A percentile compares a stretch with the other conserved stretches of the same genome.
Evolutionary conservation across 2,329 filamentous ascomycete species (phyloP).

Genomic region (Claviceps pazoutovae): DNA sequence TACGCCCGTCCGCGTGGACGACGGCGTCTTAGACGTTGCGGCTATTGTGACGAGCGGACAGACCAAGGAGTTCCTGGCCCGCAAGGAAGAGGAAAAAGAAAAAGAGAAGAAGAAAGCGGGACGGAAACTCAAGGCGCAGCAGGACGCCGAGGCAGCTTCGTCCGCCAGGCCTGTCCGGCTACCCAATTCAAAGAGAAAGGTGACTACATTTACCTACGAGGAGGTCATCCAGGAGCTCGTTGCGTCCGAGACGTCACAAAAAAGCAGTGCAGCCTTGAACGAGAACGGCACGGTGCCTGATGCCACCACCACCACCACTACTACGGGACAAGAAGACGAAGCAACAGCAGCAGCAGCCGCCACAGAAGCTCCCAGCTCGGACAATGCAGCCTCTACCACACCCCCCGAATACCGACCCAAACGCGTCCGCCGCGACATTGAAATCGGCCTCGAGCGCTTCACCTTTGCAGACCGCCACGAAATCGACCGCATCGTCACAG

Average conservation of each 20-base stretch:
- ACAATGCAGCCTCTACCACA: conserved; percentile 11
- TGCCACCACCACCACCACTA: neutral
- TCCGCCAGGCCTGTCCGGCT: conserved; percentile 44
- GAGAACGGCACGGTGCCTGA: neutral
- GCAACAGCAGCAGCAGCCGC: conserved; percentile 5
- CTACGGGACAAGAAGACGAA: conserved; percentile 2
- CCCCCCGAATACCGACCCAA: conserved; percentile 37
- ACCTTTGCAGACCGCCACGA: conserved; percentile 54
- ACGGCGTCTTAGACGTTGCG: conserved; percentile 73
- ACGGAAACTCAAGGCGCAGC: conserved; percentile 32
- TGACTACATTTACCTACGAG: conserved; percentile 61
- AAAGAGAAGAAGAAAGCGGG: conserved; percentile 57
- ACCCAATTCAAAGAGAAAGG: conserved; percentile 58
- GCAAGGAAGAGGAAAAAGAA: conserved; percentile 71
- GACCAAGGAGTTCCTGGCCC: conserved; percentile 68
- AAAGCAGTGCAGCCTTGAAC: conserved; percentile 4
- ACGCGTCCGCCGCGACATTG: conserved; percentile 51
- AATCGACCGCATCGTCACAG: conserved; percentile 69
- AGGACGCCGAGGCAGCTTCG: conserved; percentile 37
- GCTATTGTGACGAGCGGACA: conserved; percentile 71
- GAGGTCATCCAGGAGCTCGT: conserved; percentile 47
- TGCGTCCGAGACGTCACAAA: conserved; percentile 20
- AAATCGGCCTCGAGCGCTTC: conserved; percentile 66
- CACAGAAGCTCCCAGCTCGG: neutral
- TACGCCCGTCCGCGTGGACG: conserved; percentile 32